Percentiles rank a stretch among this genome's conserved stretches.
Conservation (phyloP, 2,329 filamentous ascomycete genomes). For the Fusarium sp. region DNA sequence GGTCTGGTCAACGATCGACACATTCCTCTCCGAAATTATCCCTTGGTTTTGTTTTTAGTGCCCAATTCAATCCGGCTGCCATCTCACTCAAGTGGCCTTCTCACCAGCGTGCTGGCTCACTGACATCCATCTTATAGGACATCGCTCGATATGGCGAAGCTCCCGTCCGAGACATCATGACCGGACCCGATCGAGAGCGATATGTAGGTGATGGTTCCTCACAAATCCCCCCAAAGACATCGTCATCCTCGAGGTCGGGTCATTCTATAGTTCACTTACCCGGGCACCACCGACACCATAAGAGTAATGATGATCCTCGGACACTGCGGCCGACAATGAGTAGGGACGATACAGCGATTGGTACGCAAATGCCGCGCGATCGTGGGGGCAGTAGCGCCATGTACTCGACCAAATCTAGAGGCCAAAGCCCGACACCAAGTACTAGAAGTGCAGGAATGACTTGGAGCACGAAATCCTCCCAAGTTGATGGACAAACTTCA, state of each 20-base stretch:
- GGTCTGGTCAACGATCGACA: slow-evolving; percentile 23
- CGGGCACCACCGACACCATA: slow-evolving; percentile 75
- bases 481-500: slow-evolving; percentile 67
- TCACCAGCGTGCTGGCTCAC: slow-evolving; percentile 26
- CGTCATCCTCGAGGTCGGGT: slow-evolving; percentile 69
- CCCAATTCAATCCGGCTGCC: slow-evolving; percentile 5
- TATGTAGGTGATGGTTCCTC: slow-evolving; percentile 63
- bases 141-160: slow-evolving; percentile 82
- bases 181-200: slow-evolving; percentile 75
- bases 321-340: slow-evolving; percentile 77
- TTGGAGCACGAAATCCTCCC: slow-evolving; percentile 59
- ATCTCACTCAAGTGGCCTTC: not conserved
- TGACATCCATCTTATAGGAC: slow-evolving; percentile 61
- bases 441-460: slow-evolving; percentile 65
- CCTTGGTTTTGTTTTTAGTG: slow-evolving; percentile 15
- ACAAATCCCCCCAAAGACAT: slow-evolving; percentile 67
- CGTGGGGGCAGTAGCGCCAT: slow-evolving; percentile 63
- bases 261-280: slow-evolving; percentile 73
- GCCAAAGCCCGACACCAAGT: slow-evolving; percentile 86
- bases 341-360: slow-evolving; percentile 74
- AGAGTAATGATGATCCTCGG: slow-evolving; percentile 73
- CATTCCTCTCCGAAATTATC: slow-evolving; percentile 26
- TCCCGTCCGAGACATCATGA: slow-evolving; percentile 76
- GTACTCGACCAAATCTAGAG: slow-evolving; percentile 66
- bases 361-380: slow-evolving; percentile 55